These are phyloP conservation scores for Microbotryomycetes sp. DNA, from an alignment of 1,284 basidiomycete genomes.

Conservation along the genomic window DNA sequence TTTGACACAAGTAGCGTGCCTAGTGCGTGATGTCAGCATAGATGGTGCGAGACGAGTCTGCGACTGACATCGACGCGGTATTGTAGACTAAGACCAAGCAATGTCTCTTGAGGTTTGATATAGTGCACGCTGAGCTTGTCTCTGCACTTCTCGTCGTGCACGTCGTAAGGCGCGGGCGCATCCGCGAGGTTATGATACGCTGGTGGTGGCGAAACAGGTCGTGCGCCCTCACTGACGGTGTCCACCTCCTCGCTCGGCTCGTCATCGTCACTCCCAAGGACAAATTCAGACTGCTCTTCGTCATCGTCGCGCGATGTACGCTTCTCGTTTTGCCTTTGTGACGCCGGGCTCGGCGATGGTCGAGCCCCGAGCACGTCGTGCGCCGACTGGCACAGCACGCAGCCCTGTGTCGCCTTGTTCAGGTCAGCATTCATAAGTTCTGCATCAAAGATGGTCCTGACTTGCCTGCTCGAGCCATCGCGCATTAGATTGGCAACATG, in stretches of 20 bases:
- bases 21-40: neutral
- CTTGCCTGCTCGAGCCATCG: neutral
- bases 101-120: constrained; percentile 55
- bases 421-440: no score
- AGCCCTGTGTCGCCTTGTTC: constrained; percentile 11
- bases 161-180: constrained; percentile 34
- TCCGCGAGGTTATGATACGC: constrained; percentile 2
- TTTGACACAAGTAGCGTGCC: constrained; percentile 47
- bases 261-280: constrained; percentile 55
- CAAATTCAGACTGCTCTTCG: constrained; percentile 54
- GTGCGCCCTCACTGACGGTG: constrained; percentile 11
- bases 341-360: no score
- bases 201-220: constrained; percentile 6
- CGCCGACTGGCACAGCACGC: constrained; percentile 6
- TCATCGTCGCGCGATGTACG: neutral
- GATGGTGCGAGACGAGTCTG: neutral
- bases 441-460: no score
- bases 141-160: neutral
- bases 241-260: constrained; percentile 28
- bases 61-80: constrained; percentile 52
- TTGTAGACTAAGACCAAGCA: constrained; percentile 57
- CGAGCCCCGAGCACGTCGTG: constrained; percentile 9
- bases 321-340: neutral
- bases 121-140: constrained; percentile 43
- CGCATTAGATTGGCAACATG: neutral